Percentiles rank a stretch among this genome's conserved stretches.
phyloP scores from a whole-genome alignment of 2,329 filamentous ascomycete genomes.

The Amesomyces nigricolor region DNA sequence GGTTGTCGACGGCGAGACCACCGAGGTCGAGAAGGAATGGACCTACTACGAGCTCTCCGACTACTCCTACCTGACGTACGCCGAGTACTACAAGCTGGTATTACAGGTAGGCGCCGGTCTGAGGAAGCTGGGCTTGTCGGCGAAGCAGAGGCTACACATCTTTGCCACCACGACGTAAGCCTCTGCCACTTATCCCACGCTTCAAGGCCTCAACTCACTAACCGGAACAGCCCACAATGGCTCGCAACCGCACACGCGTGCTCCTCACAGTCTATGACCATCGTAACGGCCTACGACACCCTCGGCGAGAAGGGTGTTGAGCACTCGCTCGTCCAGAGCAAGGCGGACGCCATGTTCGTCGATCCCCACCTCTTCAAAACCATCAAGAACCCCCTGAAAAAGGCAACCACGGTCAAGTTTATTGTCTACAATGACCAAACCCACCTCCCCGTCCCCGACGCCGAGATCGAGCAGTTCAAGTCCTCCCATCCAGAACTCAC shows the following conservation, averaged over 20 bases:
- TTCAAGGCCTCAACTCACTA: conserved; percentile 10
- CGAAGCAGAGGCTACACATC: conserved; percentile 67
- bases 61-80: conserved; percentile 72
- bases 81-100: conserved; percentile 67
- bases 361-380: conserved; percentile 72
- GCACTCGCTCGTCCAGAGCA: conserved; percentile 79
- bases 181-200: conserved; percentile 21
- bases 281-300: conserved; percentile 93
- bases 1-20: conserved; percentile 72
- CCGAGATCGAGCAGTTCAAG: conserved; percentile 52
- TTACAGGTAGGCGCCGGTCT: conserved; percentile 67
- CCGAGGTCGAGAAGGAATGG: conserved; percentile 86
- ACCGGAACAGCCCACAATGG: conserved; percentile 63
- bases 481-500: conserved; percentile 49
- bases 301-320: conserved; percentile 77
- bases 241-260: conserved; percentile 70
- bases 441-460: conserved; percentile 46
- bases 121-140: conserved; percentile 64
- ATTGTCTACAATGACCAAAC: conserved; percentile 58
- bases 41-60: conserved; percentile 77
- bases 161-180: conserved; percentile 73
- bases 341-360: conserved; percentile 76
- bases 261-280: conserved; percentile 79
- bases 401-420: conserved; percentile 49
- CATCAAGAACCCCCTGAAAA: conserved; percentile 50